phyloP scores from a whole-genome alignment of 176 grass and related monocot genomes.

The Typha latifolia region DNA sequence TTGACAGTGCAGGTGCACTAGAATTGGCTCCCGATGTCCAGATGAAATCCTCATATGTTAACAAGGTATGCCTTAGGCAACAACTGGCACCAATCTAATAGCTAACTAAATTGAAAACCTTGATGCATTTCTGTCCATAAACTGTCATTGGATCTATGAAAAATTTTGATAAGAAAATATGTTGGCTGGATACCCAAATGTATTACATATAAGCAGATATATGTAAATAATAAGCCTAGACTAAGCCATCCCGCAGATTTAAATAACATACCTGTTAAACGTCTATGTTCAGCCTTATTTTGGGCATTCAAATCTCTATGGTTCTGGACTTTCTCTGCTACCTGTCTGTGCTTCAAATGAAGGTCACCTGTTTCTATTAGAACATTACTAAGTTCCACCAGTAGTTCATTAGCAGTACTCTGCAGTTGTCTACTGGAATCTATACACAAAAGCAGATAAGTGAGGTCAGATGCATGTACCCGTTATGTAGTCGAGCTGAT shows the following conservation, averaged over 20 bases:
- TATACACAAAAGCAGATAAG: conserved; percentile 31
- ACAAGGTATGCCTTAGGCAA: not conserved
- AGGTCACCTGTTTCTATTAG: conserved; percentile 43
- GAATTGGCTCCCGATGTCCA: not conserved
- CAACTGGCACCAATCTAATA: not conserved
- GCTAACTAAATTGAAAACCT: not conserved
- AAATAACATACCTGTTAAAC: conserved; percentile 55
- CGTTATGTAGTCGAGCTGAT: not conserved
- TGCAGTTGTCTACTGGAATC: conserved; percentile 29
- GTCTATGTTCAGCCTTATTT: conserved; percentile 62
- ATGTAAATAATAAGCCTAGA: not conserved
- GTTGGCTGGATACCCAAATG: not conserved
- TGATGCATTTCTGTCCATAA: not conserved
- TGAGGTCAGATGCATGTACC: conserved; percentile 9
- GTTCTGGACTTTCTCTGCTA: conserved; percentile 41
- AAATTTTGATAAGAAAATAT: not conserved
- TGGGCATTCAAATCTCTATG: conserved; percentile 37
- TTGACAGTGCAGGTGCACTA: not conserved
- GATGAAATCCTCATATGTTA: not conserved
- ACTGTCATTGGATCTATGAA: not conserved
- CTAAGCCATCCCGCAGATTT: not conserved
- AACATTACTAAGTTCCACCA: conserved; percentile 40
- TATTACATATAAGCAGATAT: not conserved
- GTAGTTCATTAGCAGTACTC: conserved; percentile 23
- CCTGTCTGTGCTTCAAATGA: conserved; percentile 63